Base-by-base conservation (phyloP, 1,139 yeast species). In the Hemisphaericaspora xylofermentans region DNA sequence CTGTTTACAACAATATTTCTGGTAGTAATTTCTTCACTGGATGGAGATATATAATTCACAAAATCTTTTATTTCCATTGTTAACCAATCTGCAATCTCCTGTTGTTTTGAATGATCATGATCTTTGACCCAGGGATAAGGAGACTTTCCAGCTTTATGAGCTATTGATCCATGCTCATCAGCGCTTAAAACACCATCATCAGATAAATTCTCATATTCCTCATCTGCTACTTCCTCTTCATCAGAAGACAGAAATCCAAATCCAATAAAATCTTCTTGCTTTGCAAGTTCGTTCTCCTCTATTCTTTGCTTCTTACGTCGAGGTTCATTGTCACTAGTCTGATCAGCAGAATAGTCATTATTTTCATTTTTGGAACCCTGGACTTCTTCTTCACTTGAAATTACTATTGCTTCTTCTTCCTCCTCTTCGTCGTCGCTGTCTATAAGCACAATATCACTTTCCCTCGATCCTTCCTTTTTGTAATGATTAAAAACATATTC, bases 21-120 rank as follows among this genome's bases (percentile, higher is more conserved):
- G 7, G 76, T 68, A 33, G 69, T 64, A 44, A 88, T 87, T 56
- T 93, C 98, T 7, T 71, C 76, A 33, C 73, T 78, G 1, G 94
- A 82, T 0, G 98, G 98, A 0, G 96, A 87, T 27, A 93, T 83
- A 59, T 88, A 93, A 31, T 81, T 78, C 24, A 88, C 87, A 58
- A 91, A 93, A 56, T 89, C 96, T 51, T 77, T 78, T 54, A 93
- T 88, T 59, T 93, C 99, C 65, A 78, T 71, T 1, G 95, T 86
- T 22, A 93, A 71, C 94, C 96, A 88, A 52, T 87, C 95, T 1
- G 91, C 84, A 24, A 88, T 79, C 52, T 85, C 91, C 54, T 77
- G 74, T 57, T 84, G 88, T 40, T 69, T 76, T 2, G 88, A 80
- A 56, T 85, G 93, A 51, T 84, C 88, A 50, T 82, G 86, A 48